Conservation (phyloP, 257 asterid species). For the Paraleonurus japonicus region DNA sequence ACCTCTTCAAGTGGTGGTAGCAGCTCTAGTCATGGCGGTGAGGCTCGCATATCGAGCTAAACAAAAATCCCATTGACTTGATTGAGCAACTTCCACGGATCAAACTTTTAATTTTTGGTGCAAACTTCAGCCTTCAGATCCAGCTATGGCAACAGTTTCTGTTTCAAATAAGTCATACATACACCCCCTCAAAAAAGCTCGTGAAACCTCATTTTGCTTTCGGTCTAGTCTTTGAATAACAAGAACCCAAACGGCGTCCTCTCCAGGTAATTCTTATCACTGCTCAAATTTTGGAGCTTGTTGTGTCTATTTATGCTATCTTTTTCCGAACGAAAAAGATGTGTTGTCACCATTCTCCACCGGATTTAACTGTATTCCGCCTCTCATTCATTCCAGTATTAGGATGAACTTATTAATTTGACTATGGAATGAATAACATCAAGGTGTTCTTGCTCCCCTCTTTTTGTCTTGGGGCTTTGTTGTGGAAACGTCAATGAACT, state of each 20-base stretch:
- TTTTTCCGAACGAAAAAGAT: slow-evolving; percentile 38
- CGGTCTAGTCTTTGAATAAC: slow-evolving; percentile 40
- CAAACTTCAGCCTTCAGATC: slow-evolving; percentile 36
- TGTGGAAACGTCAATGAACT: slow-evolving; percentile 43
- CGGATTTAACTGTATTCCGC: slow-evolving; percentile 38
- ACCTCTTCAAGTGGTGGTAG: slow-evolving; percentile 32
- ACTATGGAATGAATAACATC: slow-evolving; percentile 40
- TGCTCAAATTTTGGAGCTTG: slow-evolving; percentile 49
- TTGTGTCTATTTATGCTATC: slow-evolving; percentile 46
- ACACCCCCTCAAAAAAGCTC: slow-evolving; percentile 25
- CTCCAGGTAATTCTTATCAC: slow-evolving; percentile 33
- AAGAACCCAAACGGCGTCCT: slow-evolving; percentile 28
- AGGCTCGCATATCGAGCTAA: slow-evolving; percentile 48
- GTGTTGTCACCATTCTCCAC: slow-evolving; percentile 40
- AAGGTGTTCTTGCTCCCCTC: slow-evolving; percentile 39
- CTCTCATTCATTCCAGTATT: slow-evolving; percentile 31
- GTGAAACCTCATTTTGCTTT: slow-evolving; percentile 38
- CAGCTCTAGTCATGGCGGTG: slow-evolving; percentile 34
- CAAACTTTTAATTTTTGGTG: slow-evolving; percentile 36
- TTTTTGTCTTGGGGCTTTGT: slow-evolving; percentile 49
- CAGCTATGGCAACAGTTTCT: slow-evolving; percentile 40
- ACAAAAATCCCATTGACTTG: slow-evolving; percentile 16
- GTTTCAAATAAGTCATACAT: slow-evolving; percentile 45
- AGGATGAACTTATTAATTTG: slow-evolving; percentile 39
- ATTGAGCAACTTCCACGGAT: slow-evolving; percentile 17